Evolutionary conservation across 2,329 filamentous ascomycete species (phyloP).

Genomic region (Coniochaeta sp.): DNA sequence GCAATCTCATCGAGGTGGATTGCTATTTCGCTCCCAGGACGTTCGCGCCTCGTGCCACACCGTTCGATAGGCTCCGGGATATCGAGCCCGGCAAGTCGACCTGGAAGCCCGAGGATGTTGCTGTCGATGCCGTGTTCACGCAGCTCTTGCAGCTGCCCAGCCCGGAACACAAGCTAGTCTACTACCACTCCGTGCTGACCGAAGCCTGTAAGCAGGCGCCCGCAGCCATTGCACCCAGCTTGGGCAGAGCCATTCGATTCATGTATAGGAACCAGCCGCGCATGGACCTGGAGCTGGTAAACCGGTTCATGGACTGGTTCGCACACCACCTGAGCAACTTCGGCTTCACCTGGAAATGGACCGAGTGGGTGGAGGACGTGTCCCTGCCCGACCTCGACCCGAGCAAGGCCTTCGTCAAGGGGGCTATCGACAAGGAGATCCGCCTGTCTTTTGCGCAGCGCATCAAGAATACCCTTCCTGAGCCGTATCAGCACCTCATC

Average conservation of each 20-base stretch:
- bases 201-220: conserved; percentile 95
- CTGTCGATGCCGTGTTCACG: conserved; percentile 95
- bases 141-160: conserved; percentile 83
- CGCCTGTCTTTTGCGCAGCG: conserved; percentile 92
- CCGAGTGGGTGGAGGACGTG: conserved; percentile 89
- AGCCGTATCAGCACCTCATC: conserved; percentile 77
- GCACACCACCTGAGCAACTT: conserved; percentile 97
- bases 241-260: conserved; percentile 88
- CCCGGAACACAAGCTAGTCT: conserved; percentile 89
- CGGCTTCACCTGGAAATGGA: conserved; percentile 99
- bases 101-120: conserved; percentile 97
- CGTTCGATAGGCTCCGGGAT: conserved; percentile 80
- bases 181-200: conserved; percentile 91
- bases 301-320: conserved; percentile 96
- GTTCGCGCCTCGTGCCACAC: conserved; percentile 88
- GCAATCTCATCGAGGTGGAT: conserved; percentile 87
- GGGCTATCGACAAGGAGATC: conserved; percentile 92
- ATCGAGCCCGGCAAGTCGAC: conserved; percentile 60
- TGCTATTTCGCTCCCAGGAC: conserved; percentile 87
- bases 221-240: conserved; percentile 88
- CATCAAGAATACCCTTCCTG: conserved; percentile 87
- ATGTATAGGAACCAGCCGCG: conserved; percentile 76
- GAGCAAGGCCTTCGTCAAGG: conserved; percentile 87
- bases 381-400: conserved; percentile 70
- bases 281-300: conserved; percentile 79